These are phyloP conservation scores for Nyssa sinensis DNA, from an alignment of 148 eudicot species.

Conservation along the genomic window DNA sequence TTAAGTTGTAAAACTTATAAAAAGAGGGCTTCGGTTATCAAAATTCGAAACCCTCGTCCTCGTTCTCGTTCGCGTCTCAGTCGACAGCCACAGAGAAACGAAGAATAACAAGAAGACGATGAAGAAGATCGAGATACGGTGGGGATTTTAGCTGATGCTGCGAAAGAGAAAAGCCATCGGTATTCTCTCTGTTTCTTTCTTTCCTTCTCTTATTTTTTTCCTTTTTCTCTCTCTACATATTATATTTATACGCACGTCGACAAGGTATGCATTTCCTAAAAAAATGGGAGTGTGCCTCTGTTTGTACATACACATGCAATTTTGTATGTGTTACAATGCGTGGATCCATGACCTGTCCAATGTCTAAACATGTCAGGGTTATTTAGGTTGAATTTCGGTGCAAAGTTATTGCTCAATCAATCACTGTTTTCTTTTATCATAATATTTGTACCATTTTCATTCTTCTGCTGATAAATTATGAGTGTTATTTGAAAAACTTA, in stretches of 20 bases:
- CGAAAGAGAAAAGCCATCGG: not conserved
- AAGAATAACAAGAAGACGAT: not conserved
- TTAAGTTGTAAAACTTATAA: no score
- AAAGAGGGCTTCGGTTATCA: not conserved
- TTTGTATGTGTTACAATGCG: not conserved
- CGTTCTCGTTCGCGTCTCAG: not conserved
- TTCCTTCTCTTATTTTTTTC: no score
- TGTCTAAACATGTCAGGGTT: not conserved
- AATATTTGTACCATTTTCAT: not conserved
- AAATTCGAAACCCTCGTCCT: not conserved
- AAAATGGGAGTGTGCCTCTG: not conserved
- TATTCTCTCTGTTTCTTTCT: not conserved
- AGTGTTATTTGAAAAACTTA: no score
- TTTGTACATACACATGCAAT: no score
- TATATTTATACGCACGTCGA: not conserved
- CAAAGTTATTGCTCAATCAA: not conserved
- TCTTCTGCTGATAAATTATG: not conserved
- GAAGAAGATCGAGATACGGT: no score
- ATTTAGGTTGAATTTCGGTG: not conserved
- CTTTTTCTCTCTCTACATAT: not conserved
- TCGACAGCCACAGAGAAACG: not conserved
- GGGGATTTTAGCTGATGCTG: not conserved
- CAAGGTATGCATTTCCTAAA: not conserved
- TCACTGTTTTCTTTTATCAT: no score
- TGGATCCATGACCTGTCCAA: not conserved